phyloP scores from a whole-genome alignment of 2,329 filamentous ascomycete genomes.

The Harringtonia aguacate region DNA sequence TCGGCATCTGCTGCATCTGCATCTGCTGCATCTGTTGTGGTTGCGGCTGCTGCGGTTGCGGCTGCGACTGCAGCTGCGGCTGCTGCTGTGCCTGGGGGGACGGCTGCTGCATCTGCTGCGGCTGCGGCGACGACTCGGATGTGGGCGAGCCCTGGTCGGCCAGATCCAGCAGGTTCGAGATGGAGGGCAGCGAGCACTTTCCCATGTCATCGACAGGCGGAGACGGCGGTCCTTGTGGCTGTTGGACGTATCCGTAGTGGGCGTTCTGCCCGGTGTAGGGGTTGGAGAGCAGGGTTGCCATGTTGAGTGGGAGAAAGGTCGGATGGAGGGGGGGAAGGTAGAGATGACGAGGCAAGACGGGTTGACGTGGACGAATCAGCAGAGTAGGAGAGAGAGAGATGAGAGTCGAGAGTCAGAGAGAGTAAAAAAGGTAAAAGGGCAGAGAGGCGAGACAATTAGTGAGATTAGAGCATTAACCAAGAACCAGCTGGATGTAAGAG shows the following conservation, averaged over 20 bases:
- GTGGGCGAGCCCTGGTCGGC: constrained; percentile 59
- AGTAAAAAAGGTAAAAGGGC: constrained; percentile 1
- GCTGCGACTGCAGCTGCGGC: constrained; percentile 13
- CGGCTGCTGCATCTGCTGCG: constrained; percentile 18
- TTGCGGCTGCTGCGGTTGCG: constrained; percentile 16
- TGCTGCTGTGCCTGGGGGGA: constrained; percentile 10
- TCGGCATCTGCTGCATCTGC: constrained; percentile 10
- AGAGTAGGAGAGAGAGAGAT: not conserved
- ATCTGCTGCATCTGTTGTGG: constrained; percentile 12
- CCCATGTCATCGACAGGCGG: constrained; percentile 63
- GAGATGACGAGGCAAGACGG: not conserved
- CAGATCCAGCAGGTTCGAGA: constrained; percentile 78
- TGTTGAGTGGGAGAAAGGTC: constrained; percentile 14
- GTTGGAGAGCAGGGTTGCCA: constrained; percentile 32
- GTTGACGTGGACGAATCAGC: not conserved
- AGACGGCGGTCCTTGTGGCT: constrained; percentile 44
- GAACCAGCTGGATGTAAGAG: constrained; percentile 21
- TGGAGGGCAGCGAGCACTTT: constrained; percentile 83
- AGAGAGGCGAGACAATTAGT: constrained; percentile 10
- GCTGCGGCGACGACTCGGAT: constrained; percentile 41
- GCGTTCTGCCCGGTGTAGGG: constrained; percentile 28
- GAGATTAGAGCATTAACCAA: constrained; percentile 17
- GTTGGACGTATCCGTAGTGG: constrained; percentile 5
- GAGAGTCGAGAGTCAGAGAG: not conserved
- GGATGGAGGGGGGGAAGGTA: constrained; percentile 1